Conservation (phyloP, 1,284 basidiomycete genomes). For the Fistulinella staudtii region DNA sequence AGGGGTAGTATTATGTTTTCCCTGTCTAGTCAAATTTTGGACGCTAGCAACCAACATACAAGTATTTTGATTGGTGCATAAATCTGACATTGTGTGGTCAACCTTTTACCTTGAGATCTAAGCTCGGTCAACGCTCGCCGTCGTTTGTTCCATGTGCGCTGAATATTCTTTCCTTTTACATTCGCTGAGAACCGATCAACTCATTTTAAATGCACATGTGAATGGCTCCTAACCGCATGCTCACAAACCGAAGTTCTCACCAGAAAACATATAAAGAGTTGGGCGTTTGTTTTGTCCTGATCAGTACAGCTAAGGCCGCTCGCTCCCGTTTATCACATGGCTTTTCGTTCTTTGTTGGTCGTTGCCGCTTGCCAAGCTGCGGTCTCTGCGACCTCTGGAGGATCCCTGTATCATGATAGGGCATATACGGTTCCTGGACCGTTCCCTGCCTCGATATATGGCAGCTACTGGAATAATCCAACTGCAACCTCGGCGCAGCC, state of each 20-base stretch:
- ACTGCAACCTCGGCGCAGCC: constrained; percentile 63
- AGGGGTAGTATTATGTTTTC: no score
- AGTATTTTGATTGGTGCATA: no score
- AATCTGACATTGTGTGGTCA: no score
- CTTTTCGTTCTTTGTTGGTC: not conserved
- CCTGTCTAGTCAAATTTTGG: no score
- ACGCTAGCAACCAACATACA: no score
- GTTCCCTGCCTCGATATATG: constrained; percentile 57
- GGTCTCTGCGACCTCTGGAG: not conserved
- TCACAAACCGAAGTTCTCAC: constrained; percentile 2
- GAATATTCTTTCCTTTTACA: not conserved
- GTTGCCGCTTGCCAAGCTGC: not conserved
- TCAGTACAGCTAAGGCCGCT: not conserved
- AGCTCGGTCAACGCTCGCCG: no score
- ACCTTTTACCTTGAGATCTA: no score
- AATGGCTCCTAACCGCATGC: constrained; percentile 1
- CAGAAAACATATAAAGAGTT: constrained; percentile 2
- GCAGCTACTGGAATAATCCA: constrained; percentile 62
- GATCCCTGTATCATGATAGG: constrained; percentile 10
- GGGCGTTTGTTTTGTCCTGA: not conserved
- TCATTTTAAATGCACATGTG: not conserved
- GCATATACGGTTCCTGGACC: constrained; percentile 53
- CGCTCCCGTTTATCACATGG: not conserved
- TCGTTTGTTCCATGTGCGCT: no score
- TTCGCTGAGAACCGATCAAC: not conserved